Evolutionary conservation across 305 asterid species (phyloP), one percentile per base, ranked within the genome.

Genomic region (Fraxinus ornus): DNA sequence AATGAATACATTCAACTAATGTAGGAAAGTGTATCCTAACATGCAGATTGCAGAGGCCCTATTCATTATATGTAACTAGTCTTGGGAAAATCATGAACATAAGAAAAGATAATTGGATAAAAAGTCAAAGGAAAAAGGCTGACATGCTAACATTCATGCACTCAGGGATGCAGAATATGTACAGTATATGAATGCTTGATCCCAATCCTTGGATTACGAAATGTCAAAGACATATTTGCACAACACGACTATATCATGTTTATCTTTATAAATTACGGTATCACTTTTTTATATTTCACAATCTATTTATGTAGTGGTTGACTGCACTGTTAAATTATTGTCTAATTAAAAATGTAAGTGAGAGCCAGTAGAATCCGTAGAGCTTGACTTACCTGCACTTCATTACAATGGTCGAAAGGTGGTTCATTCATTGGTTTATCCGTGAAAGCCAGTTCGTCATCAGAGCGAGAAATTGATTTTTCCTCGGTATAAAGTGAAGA

Each of bases 341-440:
- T 57, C 68, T 57, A 57, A 57, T 57, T 19, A 57, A 57, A 57
- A 19, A 57, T 57, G 68, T 26, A 57, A 57, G 30, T 6, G 68
- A 57, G 68, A 57, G 28, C 68, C 68, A 57, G 68, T 57, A 71
- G 72, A 72, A 21, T 4, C 73, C 72, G 70, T 21, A 57, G 79
- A 41, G 78, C 68, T 66, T 73, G 55, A 80, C 86, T 89, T 82
- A 94, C 96, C 92, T 84, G 86, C 81, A 60, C 70, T 21, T 60
- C 30, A 21, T 60, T 60, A 60, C 70, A 60, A 8, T 60, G 70
- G 70, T 60, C 12, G 70, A 21, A 60, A 21, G 70, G 15, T 21
- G 70, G 70, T 60, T 86, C 89, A 41, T 85, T 88, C n/a, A 78
- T 81, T 71, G 91, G 84, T 81, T 83, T 84, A 78, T 90, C 92